Evolutionary conservation across 495 filamentous ascomycete species (phyloP).

Genomic region (Aspergillus campestris): DNA sequence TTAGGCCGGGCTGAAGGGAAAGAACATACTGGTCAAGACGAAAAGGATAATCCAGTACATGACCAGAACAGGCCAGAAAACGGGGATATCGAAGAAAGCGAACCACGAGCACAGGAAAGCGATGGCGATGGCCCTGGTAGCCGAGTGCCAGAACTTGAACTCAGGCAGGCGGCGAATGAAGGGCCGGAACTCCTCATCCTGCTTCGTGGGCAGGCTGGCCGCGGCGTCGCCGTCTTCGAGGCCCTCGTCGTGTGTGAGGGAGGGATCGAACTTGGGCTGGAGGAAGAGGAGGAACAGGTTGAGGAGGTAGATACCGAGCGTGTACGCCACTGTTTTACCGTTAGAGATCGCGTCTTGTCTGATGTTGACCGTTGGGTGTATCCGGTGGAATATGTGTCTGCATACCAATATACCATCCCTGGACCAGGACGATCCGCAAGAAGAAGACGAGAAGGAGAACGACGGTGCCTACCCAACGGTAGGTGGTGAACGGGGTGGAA

Average conservation of each 20-base stretch:
- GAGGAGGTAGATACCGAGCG: constrained; percentile 96
- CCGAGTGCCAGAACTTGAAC: constrained; percentile 99
- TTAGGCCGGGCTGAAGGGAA: background rate
- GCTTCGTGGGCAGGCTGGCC: constrained; percentile 75
- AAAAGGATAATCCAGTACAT: constrained; percentile 98
- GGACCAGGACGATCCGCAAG: constrained; percentile 76
- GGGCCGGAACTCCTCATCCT: constrained; percentile 93
- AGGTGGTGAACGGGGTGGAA: constrained; percentile 75
- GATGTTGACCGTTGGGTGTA: background rate
- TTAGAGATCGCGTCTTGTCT: constrained; percentile 3
- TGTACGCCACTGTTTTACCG: constrained; percentile 70
- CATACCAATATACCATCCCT: constrained; percentile 98
- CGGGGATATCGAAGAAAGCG: constrained; percentile 85
- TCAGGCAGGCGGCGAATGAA: constrained; percentile 94
- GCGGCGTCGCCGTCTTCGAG: constrained; percentile 83
- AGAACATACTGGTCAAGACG: constrained; percentile 75
- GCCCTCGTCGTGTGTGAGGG: constrained; percentile 87
- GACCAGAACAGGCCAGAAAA: constrained; percentile 97
- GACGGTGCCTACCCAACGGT: constrained; percentile 80
- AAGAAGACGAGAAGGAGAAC: constrained; percentile 73
- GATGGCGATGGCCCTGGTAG: constrained; percentile 78
- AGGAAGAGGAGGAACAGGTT: constrained; percentile 99
- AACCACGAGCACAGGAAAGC: constrained; percentile 89
- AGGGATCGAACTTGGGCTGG: constrained; percentile 97
- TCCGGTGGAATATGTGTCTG: background rate